A percentile compares a stretch with the other conserved stretches of the same genome.
Evolutionary conservation across 306 rosid genomes (phyloP).

Genomic region (Cucurbita pepo): DNA sequence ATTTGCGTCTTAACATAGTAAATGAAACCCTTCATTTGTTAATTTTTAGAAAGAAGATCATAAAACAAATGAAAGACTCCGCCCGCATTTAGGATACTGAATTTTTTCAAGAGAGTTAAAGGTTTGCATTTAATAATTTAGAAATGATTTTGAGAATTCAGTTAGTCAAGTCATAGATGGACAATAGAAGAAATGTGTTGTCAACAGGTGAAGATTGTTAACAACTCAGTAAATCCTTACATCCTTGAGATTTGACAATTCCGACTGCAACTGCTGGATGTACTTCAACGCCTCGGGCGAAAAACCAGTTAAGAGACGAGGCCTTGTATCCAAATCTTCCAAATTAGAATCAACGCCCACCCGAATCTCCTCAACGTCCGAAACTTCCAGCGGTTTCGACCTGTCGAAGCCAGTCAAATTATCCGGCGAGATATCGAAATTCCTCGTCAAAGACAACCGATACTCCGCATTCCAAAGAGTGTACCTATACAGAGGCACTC

Average conservation of each 20-base stretch:
- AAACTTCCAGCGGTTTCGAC: constrained; percentile 8
- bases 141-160: not conserved
- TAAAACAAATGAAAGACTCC: not conserved
- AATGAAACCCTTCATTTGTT: not conserved
- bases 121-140: not conserved
- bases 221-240: constrained; percentile 18
- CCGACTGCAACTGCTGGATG: constrained; percentile 60
- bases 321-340: constrained; percentile 25
- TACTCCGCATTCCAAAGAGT: constrained; percentile 96
- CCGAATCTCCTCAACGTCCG: constrained; percentile 20
- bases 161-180: not conserved
- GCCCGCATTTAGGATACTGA: not conserved
- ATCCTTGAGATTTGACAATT: constrained; percentile 42
- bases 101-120: not conserved
- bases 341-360: constrained; percentile 16
- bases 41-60: not conserved
- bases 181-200: not conserved
- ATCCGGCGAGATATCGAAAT: constrained; percentile 42
- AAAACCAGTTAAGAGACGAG: constrained; percentile 39
- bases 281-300: constrained; percentile 62
- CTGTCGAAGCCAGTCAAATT: constrained; percentile 10
- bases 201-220: not conserved
- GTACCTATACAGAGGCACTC: constrained; percentile 31
- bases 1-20: not conserved
- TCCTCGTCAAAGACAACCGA: constrained; percentile 67